A percentile compares a stretch with the other conserved stretches of the same genome.
Conservation (phyloP, 1,284 basidiomycete genomes). For the Agaricales sp. region DNA sequence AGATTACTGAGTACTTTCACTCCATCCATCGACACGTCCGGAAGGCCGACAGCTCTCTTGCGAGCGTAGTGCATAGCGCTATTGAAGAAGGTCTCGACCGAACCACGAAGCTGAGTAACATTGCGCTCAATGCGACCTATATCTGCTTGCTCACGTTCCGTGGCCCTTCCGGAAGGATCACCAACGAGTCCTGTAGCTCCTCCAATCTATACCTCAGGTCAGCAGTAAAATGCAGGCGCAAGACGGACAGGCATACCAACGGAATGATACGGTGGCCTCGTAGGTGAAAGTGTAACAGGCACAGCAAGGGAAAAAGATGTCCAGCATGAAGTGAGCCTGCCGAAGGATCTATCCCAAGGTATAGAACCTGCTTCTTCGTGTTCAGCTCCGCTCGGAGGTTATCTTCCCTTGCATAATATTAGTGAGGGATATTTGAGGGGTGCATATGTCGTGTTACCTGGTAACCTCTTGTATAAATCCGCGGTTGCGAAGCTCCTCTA, state of each 20-base stretch:
- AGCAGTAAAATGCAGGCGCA: neutral
- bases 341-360: slow-evolving; percentile 90
- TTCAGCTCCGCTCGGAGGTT: neutral
- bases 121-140: slow-evolving; percentile 56
- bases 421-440: slow-evolving; percentile 4
- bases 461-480: slow-evolving; percentile 39
- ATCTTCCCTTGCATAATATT: neutral
- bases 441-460: slow-evolving; percentile 16
- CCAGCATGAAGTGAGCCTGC: slow-evolving; percentile 87
- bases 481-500: slow-evolving; percentile 31
- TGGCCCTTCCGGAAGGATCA: slow-evolving; percentile 86
- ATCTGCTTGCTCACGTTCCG: slow-evolving; percentile 71
- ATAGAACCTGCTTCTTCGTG: slow-evolving; percentile 29
- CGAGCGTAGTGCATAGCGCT: slow-evolving; percentile 55
- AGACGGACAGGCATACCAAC: slow-evolving; percentile 42
- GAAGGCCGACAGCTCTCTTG: slow-evolving; percentile 19
- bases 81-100: slow-evolving; percentile 66
- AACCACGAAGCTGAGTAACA: slow-evolving; percentile 51
- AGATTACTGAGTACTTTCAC: slow-evolving; percentile 73
- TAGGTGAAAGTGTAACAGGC: slow-evolving; percentile 79
- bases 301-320: slow-evolving; percentile 85
- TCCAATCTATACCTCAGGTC: slow-evolving; percentile 62
- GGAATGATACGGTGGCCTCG: slow-evolving; percentile 77
- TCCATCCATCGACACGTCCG: slow-evolving; percentile 13
- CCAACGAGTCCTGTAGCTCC: slow-evolving; percentile 96